Evolutionary conservation across 139 green algal genomes (phyloP), one percentile per base, ranked within the genome.

Genomic region (Micractinium sp.): DNA sequence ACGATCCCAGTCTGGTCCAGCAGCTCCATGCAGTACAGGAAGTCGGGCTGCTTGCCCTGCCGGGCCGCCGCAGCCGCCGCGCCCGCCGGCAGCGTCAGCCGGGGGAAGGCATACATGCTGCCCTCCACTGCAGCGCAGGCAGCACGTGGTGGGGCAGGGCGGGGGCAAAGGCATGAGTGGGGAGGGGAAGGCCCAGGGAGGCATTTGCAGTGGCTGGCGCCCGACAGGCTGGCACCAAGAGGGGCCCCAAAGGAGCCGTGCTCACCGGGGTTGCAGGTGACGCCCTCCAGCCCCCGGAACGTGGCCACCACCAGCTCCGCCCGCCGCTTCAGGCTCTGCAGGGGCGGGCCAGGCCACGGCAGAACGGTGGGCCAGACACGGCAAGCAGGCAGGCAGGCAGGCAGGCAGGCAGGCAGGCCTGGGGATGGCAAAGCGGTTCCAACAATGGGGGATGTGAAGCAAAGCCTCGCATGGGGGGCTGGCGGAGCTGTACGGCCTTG

Each of bases 21-120:
- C 88, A 99, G 90, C 79, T 95, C 87, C 67, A 94, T 93, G 95
- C 97, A 99, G 93, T 99, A 99, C 69, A 98, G 92, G 88, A 96
- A 97, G 91, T 99, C 97, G 3, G 95, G 90, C 39, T 93, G 81
- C 93, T 98, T 99, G 91, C 96, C 95, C 63, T 91, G 87, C 74
- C 91, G 63, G 19, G 92, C 73, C 15, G 94, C 95, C 35, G 78
- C 86, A n/a, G 89, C 63, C 66, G 86, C 22, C 36, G 90, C 89
- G 22, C 29, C 80, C 3, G 84, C 69, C 9, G 94, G 95, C 82
- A 98, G 66, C 14, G 85, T 91, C 38, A 97, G 90, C 41, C 90
- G 84, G 31, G 96, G 95, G 89, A 97, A 97, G 3, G 92, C 93
- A 78, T 97, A 97, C 85, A 93, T 82, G 29, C 56, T 36, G 22